Conservation (phyloP, 225 moss, liverwort and hornwort genomes). For the Physcomitrium patens region DNA sequence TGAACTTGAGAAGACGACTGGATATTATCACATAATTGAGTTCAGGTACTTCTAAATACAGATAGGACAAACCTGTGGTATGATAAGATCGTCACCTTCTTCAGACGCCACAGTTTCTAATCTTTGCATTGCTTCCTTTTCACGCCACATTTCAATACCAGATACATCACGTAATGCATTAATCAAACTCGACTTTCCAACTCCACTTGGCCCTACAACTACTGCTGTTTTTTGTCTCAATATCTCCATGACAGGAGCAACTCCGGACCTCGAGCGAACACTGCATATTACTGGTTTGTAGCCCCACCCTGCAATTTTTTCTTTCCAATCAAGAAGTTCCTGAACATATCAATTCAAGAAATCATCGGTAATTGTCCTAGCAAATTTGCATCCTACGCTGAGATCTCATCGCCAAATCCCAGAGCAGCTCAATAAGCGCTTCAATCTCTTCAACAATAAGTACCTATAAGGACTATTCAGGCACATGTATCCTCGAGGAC, state of each 20-base stretch:
- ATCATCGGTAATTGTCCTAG: background rate
- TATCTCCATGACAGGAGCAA: conserved; percentile 64
- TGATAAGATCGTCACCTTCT: conserved; percentile 40
- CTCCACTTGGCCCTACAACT: conserved; percentile 97
- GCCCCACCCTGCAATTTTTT: conserved; percentile 82
- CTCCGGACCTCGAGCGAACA: conserved; percentile 67
- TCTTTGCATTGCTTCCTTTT: conserved; percentile 60
- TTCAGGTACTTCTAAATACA: background rate
- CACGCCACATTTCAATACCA: conserved; percentile 72
- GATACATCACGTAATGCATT: conserved; percentile 80
- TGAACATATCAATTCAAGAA: conserved; percentile 31
- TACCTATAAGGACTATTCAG: background rate
- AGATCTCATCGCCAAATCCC: background rate
- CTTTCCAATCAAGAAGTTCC: conserved; percentile 75
- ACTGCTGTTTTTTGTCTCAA: conserved; percentile 74
- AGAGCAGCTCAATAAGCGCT: conserved; percentile 2
- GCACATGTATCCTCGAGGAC: background rate
- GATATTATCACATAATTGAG: background rate
- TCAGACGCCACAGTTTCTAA: conserved; percentile 44
- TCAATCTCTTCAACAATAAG: background rate
- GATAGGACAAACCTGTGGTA: conserved; percentile 46
- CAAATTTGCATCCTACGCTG: background rate
- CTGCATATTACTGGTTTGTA: conserved; percentile 81
- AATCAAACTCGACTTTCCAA: conserved; percentile 96
- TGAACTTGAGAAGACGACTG: background rate